Conservation (phyloP, 1,284 basidiomycete genomes). For the Cutaneotrichosporon cavernicola region DNA sequence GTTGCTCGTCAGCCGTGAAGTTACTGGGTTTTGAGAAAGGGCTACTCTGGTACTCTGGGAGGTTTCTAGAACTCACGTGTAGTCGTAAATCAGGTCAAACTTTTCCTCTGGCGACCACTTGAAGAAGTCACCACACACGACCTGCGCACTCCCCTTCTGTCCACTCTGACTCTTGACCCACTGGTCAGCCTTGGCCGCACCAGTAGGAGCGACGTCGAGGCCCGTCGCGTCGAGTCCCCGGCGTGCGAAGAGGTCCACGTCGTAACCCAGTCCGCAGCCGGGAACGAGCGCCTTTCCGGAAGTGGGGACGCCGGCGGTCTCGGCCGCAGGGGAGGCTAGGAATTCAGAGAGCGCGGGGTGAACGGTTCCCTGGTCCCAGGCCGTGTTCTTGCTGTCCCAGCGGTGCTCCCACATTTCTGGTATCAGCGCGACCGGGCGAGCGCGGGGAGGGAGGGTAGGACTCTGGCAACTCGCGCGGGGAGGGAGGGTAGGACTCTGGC, state of each 20-base stretch:
- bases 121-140: constrained; percentile 62
- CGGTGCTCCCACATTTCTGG: constrained; percentile 30
- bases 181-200: constrained; percentile 59
- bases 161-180: constrained; percentile 42
- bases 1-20: constrained; percentile 19
- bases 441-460: not conserved
- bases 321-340: constrained; percentile 55
- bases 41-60: constrained; percentile 3
- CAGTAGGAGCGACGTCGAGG: constrained; percentile 62
- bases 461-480: not conserved
- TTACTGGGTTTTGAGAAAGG: not conserved
- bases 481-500: not conserved
- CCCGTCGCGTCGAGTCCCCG: constrained; percentile 59
- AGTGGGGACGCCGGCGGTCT: constrained; percentile 57
- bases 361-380: constrained; percentile 61
- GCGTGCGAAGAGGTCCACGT: constrained; percentile 60
- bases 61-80: constrained; percentile 58
- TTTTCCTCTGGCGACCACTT: constrained; percentile 51
- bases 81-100: constrained; percentile 66
- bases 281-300: constrained; percentile 65
- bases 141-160: constrained; percentile 25
- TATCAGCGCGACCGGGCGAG: not conserved
- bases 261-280: constrained; percentile 73
- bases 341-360: constrained; percentile 63
- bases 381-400: constrained; percentile 46